Base-by-base conservation (phyloP, 164 flowering plant species). In the Berberis vulgaris region DNA sequence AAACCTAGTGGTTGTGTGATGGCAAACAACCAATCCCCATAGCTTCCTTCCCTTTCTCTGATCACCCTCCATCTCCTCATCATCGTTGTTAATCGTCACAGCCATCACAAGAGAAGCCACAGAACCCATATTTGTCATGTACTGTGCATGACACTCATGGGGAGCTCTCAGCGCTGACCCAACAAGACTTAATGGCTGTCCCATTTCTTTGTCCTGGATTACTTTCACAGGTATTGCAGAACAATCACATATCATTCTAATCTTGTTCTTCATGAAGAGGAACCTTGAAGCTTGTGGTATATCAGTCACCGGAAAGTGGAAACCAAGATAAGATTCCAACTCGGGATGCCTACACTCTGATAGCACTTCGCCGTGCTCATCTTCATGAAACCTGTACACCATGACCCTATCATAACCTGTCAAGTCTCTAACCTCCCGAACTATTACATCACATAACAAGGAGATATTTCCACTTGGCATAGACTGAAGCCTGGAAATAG, bases 1-100 rank as follows among this genome's bases (percentile, higher is more conserved):
- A 57, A 57, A 83, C 12, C 89, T 79, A 0, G 87, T 71, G 1
- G 83, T 75, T 2, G 75, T 72, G 60, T 88, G 89, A 68, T 88
- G 95, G 72, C 95, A 86, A 4, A 84, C 87, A 0, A 84, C 74
- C 71, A 86, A 71, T 1, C 92, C 92, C 93, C 93, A 87, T 5
- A 87, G 87, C 72, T 65, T 84, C 13, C 66, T 69, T 42, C 77
- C 59, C 52, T 78, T 74, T 26, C 26, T 26, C 26, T 26, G 26
- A 26, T 26, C 26, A 26, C 26, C 26, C 26, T 26, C 26, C 26
- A 26, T 26, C 26, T 26, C 26, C 26, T 26, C 26, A 26, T 26
- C 26, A 38, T 72, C 80, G 38, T 68, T 62, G 44, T 79, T 87
- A 56, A 87, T 68, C 8, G 79, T 55, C 53, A 84, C 73, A 5